Conservation (phyloP, 169 alveolate species). For the Plasmodium gonderi region DNA sequence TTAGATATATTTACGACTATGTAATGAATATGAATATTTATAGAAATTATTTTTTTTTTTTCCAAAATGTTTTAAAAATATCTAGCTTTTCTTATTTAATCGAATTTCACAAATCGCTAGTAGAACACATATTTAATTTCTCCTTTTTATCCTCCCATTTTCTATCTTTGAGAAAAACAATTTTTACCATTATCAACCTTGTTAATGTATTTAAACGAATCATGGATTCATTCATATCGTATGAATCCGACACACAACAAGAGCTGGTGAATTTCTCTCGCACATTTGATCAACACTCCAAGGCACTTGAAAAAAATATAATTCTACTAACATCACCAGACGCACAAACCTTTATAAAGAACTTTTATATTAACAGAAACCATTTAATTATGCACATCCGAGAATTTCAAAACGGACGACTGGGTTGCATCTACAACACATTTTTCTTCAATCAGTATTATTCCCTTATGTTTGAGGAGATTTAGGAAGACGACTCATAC, state of each 20-base stretch:
- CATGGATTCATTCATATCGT: not conserved
- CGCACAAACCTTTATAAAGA: constrained; percentile 7
- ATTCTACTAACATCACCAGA: constrained; percentile 11
- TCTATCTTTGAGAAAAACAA: not conserved
- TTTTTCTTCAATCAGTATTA: constrained; percentile 38
- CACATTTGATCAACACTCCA: constrained; percentile 6
- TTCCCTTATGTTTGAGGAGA: not conserved
- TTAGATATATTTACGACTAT: constrained; percentile 13
- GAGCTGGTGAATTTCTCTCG: not conserved
- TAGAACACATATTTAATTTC: constrained; percentile 9
- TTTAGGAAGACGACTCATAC: not conserved
- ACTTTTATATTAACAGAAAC: constrained; percentile 19
- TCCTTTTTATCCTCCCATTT: constrained; percentile 5
- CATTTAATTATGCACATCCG: not conserved
- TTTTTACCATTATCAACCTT: constrained; percentile 7
- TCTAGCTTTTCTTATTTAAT: not conserved
- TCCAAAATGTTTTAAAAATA: constrained; percentile 22
- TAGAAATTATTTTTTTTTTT: constrained; percentile 25
- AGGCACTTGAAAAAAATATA: constrained; percentile 1
- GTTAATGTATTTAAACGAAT: constrained; percentile 10
- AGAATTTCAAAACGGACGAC: not conserved
- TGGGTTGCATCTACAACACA: constrained; percentile 2
- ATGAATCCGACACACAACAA: not conserved
- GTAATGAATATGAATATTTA: constrained; percentile 17
- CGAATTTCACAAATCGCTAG: constrained; percentile 6